Evolutionary conservation across 2,329 filamentous ascomycete species (phyloP), one percentile per base, ranked within the genome.

Genomic region (Orbilia javanica): DNA sequence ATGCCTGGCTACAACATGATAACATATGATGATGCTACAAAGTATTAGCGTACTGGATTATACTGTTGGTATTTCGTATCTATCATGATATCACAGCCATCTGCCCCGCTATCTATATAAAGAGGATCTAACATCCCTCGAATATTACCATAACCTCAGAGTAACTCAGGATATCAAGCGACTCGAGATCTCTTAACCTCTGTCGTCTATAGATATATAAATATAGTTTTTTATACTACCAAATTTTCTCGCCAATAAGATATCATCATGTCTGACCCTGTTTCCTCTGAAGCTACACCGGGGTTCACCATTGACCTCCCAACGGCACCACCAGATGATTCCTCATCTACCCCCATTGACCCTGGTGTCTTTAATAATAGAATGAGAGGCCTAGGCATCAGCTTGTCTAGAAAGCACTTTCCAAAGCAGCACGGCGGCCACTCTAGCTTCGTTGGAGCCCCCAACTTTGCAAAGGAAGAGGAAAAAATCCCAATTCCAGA

Each of bases 301-400:
- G 46, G 46, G 8, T 50, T 50, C 46, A 27, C 46, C 6, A 4
- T 22, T 3, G 46, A 50, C 3, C 46, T 50, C 22, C 46, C 46
- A 50, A 27, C 10, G 11, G 10, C 46, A 15, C 20, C 46, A 27
- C 46, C 46, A 50, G 46, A 50, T 50, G 22, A 15, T 13, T 27
- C 46, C 11, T 15, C 46, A 50, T 13, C 20, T 7, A 27, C 10
- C 10, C 46, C 36, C 20, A 62, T 70, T 7, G 66, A 70, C 29
- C 39, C 66, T 31, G 66, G 66, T 48, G 66, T 70, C 1, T 70
- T 70, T 25, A 36, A 39, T 6, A 70, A 70, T 52, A 60, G 66
- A 52, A 52, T 70, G 22, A 48, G 66, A 52, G 20, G 20, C 31
- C 15, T 70, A 2, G 53, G 42, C 31, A n/a, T 70, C 31, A 53